Percentiles rank a stretch among this genome's conserved stretches.
Evolutionary conservation across 2,329 filamentous ascomycete species (phyloP).

Genomic region (Aspergillus sp.): DNA sequence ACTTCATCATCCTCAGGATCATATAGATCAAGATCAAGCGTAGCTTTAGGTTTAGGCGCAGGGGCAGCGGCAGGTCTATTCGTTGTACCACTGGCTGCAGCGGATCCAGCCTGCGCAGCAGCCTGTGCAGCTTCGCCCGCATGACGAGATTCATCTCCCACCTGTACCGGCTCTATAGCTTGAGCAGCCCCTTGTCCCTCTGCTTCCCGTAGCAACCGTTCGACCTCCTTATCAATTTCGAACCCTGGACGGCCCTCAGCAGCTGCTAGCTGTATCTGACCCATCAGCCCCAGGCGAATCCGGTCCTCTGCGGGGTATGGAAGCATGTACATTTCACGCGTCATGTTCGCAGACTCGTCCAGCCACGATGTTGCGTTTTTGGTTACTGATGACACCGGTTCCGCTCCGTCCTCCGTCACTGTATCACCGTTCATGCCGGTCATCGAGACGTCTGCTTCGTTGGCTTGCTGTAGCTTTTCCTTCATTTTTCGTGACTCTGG

Average conservation of each 20-base stretch:
- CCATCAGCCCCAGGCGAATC: slow-evolving; percentile 40
- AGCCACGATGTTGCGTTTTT: slow-evolving; percentile 35
- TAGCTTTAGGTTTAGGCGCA: slow-evolving; percentile 29
- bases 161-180: slow-evolving; percentile 27
- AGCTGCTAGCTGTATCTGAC: slow-evolving; percentile 34
- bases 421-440: slow-evolving; percentile 22
- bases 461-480: slow-evolving; percentile 10
- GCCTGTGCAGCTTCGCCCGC: slow-evolving; percentile 26
- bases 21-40: slow-evolving; percentile 38
- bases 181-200: slow-evolving; percentile 44
- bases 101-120: slow-evolving; percentile 23
- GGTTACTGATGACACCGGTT: slow-evolving; percentile 30
- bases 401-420: slow-evolving; percentile 12
- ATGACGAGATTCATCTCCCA: slow-evolving; percentile 28
- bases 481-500: slow-evolving; percentile 12
- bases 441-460: slow-evolving; percentile 28
- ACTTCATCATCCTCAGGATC: slow-evolving; percentile 41
- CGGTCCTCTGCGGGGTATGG: slow-evolving; percentile 39
- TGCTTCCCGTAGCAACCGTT: slow-evolving; percentile 45
- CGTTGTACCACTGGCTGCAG: slow-evolving; percentile 9
- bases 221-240: slow-evolving; percentile 46
- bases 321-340: slow-evolving; percentile 34
- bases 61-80: slow-evolving; percentile 8
- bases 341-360: slow-evolving; percentile 33
- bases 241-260: slow-evolving; percentile 47